A percentile compares a stretch with the other conserved stretches of the same genome.
These are phyloP conservation scores for Elongisporangium anandrum DNA, from an alignment of 352 stramenopile genomes.

Conservation along the genomic window DNA sequence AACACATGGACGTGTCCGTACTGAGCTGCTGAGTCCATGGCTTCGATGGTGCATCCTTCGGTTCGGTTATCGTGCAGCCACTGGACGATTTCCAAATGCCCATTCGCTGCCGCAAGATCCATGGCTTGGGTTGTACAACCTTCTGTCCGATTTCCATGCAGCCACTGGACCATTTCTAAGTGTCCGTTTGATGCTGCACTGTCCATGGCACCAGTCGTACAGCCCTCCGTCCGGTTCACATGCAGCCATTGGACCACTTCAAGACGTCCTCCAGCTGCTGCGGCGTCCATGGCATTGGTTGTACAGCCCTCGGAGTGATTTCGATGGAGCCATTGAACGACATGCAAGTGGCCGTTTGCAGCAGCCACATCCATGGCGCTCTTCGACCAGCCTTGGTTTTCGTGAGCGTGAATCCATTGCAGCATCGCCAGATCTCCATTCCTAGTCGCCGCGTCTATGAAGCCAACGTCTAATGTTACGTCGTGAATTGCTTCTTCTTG, in stretches of 20 bases:
- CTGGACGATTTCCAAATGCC: conserved; percentile 9
- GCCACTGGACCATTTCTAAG: conserved; percentile 10
- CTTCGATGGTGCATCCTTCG: conserved; percentile 12
- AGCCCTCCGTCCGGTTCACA: conserved; percentile 13
- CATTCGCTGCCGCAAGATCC: conserved; percentile 12
- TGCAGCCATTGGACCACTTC: conserved; percentile 21
- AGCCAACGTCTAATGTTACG: conserved; percentile 4
- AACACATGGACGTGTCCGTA: conserved; percentile 27
- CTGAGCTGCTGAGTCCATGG: conserved; percentile 16
- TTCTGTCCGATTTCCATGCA: conserved; percentile 9
- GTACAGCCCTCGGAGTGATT: conserved; percentile 17
- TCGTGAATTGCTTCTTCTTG: not conserved
- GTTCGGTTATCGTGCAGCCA: conserved; percentile 11
- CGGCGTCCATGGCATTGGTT: conserved; percentile 22
- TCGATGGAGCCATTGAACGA: conserved; percentile 15
- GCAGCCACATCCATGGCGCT: conserved; percentile 15
- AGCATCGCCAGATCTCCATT: conserved; percentile 19
- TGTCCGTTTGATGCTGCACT: conserved; percentile 12
- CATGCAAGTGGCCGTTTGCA: conserved; percentile 10
- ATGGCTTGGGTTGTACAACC: conserved; percentile 14
- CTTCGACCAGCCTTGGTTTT: conserved; percentile 9
- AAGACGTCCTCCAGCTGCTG: conserved; percentile 18
- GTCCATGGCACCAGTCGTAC: conserved; percentile 15
- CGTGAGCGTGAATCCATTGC: conserved; percentile 19
- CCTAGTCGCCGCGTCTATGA: conserved; percentile 18